A percentile compares a stretch with the other conserved stretches of the same genome.
Conservation (phyloP, 2,329 filamentous ascomycete genomes). For the Trichoderma pleuroti region DNA sequence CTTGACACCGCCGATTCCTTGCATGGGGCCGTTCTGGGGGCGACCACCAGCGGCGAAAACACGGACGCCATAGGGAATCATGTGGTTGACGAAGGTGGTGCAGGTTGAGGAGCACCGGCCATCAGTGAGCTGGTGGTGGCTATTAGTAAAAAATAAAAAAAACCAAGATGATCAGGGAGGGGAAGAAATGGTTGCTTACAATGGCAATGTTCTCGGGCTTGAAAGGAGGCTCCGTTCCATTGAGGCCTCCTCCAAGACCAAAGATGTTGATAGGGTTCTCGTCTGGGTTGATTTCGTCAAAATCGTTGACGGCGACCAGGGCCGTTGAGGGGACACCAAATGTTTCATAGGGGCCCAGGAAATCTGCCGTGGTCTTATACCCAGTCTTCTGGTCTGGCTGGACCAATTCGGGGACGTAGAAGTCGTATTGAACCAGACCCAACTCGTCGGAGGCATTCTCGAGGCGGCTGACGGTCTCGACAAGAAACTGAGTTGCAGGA, state of each 20-base stretch:
- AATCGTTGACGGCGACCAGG: not conserved
- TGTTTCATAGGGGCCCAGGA: not conserved
- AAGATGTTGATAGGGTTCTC: not conserved
- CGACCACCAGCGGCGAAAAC: conserved; percentile 58
- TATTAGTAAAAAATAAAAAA: not conserved
- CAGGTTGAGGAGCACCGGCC: conserved; percentile 60
- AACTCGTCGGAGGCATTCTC: not conserved
- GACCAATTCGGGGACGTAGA: not conserved
- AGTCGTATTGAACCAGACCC: not conserved
- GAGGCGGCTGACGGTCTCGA: not conserved
- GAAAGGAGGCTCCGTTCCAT: conserved; percentile 28
- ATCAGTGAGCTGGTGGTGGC: conserved; percentile 33
- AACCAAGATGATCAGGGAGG: not conserved
- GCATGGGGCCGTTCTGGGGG: conserved; percentile 48
- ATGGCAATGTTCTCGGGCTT: conserved; percentile 39
- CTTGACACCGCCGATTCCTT: conserved; percentile 57
- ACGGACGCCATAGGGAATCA: conserved; percentile 49
- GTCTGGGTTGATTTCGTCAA: conserved; percentile 19
- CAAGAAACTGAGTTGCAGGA: not conserved
- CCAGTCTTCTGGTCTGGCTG: not conserved
- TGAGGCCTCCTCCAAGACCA: conserved; percentile 7
- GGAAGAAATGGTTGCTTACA: conserved; percentile 31
- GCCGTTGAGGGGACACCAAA: conserved; percentile 7
- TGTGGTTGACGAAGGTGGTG: conserved; percentile 53
- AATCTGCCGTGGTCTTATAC: not conserved